Percentiles rank a stretch among this genome's conserved stretches.
Evolutionary conservation across 768 basidiomycete genomes (phyloP).

Genomic region (Tulasnella sp.): DNA sequence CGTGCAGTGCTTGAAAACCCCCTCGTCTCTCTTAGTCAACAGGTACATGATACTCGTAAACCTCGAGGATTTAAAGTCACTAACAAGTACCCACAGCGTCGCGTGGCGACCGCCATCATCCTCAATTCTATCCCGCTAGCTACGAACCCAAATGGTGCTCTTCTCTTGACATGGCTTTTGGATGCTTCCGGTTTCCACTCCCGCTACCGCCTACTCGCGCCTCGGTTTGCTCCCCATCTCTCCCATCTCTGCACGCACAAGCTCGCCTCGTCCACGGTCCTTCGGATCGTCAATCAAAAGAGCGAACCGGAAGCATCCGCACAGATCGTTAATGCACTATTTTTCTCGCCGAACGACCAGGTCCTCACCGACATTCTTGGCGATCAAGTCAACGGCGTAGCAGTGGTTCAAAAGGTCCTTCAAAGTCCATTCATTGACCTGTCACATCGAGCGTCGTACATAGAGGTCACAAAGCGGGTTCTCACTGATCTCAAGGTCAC

Average conservation of each 20-base stretch:
- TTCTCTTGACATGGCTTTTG: slow-evolving; percentile 93
- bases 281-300: slow-evolving; percentile 95
- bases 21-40: slow-evolving; percentile 80
- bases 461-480: slow-evolving; percentile 87
- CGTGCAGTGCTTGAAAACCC: slow-evolving; percentile 92
- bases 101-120: slow-evolving; percentile 89
- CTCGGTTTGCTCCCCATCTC: slow-evolving; percentile 93
- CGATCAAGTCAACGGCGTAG: slow-evolving; percentile 94
- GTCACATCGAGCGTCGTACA: slow-evolving; percentile 59
- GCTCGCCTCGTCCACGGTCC: slow-evolving; percentile 87
- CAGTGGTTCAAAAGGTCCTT: slow-evolving; percentile 88
- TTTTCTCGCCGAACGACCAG: slow-evolving; percentile 84
- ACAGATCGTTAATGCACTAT: slow-evolving; percentile 84
- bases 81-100: slow-evolving; percentile 49
- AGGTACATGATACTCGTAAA: slow-evolving; percentile 42
- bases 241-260: slow-evolving; percentile 98
- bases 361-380: slow-evolving; percentile 90
- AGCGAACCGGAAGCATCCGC: slow-evolving; percentile 83
- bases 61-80: not conserved
- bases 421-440: slow-evolving; percentile 81
- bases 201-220: slow-evolving; percentile 90
- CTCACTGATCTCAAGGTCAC: slow-evolving; percentile 88
- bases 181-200: slow-evolving; percentile 93
- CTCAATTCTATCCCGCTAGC: slow-evolving; percentile 96
- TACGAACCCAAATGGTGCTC: slow-evolving; percentile 95